Percentiles rank a stretch among this genome's conserved stretches.
Conservation (phyloP, 306 rosid genomes). For the Lupinus albus region DNA sequence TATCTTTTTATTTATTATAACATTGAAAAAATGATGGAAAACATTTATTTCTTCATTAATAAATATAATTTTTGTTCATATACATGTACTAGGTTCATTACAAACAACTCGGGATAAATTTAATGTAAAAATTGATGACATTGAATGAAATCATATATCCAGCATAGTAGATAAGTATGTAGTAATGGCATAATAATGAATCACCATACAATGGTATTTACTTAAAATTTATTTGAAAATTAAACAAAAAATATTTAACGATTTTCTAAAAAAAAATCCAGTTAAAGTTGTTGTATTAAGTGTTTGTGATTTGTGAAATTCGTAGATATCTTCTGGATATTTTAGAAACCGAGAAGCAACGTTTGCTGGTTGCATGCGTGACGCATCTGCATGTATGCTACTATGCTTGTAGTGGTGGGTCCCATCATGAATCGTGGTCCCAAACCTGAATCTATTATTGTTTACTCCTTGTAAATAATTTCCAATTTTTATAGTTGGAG, state of each 20-base stretch:
- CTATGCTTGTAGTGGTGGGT: slow-evolving; percentile 1
- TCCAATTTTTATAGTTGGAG: too few relatives aligned
- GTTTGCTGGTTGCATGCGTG: neutral
- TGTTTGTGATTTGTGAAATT: neutral
- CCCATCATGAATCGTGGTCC: neutral
- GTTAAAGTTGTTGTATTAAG: neutral
- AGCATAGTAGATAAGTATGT: too few relatives aligned
- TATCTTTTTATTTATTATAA: too few relatives aligned
- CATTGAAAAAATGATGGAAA: too few relatives aligned
- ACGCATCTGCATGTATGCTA: neutral
- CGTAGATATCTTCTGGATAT: neutral
- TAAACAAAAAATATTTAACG: neutral
- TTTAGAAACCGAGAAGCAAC: neutral
- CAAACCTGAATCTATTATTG: too few relatives aligned
- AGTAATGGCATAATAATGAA: neutral
- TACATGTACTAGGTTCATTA: too few relatives aligned
- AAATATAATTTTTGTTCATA: too few relatives aligned
- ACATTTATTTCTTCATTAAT: too few relatives aligned
- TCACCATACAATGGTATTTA: neutral
- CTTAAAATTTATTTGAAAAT: neutral
- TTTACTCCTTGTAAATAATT: too few relatives aligned
- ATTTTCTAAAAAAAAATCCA: neutral
- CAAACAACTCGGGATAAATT: too few relatives aligned
- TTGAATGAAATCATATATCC: too few relatives aligned
- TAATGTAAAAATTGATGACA: too few relatives aligned